phyloP scores from a whole-genome alignment of 768 basidiomycete genomes.

The Suillus subaureus region DNA sequence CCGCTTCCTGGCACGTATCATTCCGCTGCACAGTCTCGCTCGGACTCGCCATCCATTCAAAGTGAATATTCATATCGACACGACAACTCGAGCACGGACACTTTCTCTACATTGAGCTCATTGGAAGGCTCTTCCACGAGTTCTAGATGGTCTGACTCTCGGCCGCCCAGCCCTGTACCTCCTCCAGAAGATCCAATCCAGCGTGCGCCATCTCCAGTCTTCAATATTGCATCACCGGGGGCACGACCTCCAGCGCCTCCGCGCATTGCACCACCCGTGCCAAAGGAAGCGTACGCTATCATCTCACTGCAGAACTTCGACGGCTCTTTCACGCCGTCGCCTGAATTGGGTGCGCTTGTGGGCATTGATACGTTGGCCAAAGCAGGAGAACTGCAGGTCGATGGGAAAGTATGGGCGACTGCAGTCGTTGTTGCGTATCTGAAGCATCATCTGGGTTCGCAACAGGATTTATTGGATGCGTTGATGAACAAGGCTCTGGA shows the following conservation, averaged over 20 bases:
- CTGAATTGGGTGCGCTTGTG: slow-evolving; percentile 37
- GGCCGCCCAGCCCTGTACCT: slow-evolving; percentile 24
- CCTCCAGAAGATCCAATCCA: slow-evolving; percentile 28
- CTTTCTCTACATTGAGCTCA: slow-evolving; percentile 54
- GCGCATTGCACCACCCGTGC: slow-evolving; percentile 14
- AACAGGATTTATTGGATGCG: slow-evolving; percentile 45
- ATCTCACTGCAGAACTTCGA: slow-evolving; percentile 44
- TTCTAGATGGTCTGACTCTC: slow-evolving; percentile 35
- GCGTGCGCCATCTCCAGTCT: slow-evolving; percentile 37
- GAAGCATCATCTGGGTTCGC: slow-evolving; percentile 34
- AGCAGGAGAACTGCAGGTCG: slow-evolving; percentile 31
- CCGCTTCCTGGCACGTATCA: slow-evolving; percentile 25
- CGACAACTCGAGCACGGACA: slow-evolving; percentile 33
- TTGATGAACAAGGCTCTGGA: slow-evolving; percentile 44
- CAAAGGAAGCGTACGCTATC: slow-evolving; percentile 36
- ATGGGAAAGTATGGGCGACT: slow-evolving; percentile 49
- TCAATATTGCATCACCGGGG: slow-evolving; percentile 17
- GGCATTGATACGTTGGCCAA: slow-evolving; percentile 37
- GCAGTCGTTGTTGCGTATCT: slow-evolving; percentile 50
- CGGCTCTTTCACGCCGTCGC: slow-evolving; percentile 47
- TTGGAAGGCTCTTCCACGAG: slow-evolving; percentile 40
- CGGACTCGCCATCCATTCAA: slow-evolving; percentile 10
- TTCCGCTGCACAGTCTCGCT: slow-evolving; percentile 25
- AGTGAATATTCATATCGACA: slow-evolving; percentile 14
- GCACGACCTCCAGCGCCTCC: slow-evolving; percentile 2